Evolutionary conservation across 176 grass and related monocot genomes (phyloP).

Genomic region (Guadua angustifolia): DNA sequence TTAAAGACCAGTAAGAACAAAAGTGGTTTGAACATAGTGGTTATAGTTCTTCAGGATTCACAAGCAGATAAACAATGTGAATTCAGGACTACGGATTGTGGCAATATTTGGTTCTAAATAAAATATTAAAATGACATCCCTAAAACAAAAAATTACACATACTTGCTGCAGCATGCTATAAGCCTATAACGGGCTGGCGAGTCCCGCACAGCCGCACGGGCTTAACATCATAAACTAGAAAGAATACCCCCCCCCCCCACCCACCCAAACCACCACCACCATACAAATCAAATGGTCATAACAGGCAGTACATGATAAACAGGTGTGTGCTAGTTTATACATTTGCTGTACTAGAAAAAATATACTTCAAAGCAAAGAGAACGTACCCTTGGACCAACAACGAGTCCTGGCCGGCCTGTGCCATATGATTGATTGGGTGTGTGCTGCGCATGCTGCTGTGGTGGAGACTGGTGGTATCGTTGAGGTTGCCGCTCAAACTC

Average conservation of each 20-base stretch:
- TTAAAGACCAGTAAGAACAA: background rate
- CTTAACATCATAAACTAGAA: constrained; percentile 1
- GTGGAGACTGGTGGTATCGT: constrained; percentile 36
- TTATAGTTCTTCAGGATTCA: constrained; percentile 33
- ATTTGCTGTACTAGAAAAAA: background rate
- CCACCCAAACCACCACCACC: too few species aligned
- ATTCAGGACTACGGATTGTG: background rate
- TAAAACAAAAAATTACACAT: background rate
- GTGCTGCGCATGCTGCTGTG: constrained; percentile 41
- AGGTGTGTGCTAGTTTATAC: background rate
- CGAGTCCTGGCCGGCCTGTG: constrained; percentile 59
- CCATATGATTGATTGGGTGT: constrained; percentile 58
- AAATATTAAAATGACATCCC: constrained; percentile 6
- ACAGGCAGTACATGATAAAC: background rate
- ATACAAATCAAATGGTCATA: background rate
- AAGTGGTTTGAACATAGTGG: background rate
- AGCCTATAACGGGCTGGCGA: background rate
- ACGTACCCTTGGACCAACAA: constrained; percentile 87
- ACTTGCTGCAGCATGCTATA: background rate
- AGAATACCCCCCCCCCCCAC: too few species aligned
- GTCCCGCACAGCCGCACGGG: background rate
- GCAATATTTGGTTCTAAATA: constrained; percentile 11
- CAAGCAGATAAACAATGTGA: background rate
- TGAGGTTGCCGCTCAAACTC: constrained; percentile 77
- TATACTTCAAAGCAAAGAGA: constrained; percentile 4